Evolutionary conservation across 257 asterid species (phyloP).

Genomic region (Solanum sejunctum): DNA sequence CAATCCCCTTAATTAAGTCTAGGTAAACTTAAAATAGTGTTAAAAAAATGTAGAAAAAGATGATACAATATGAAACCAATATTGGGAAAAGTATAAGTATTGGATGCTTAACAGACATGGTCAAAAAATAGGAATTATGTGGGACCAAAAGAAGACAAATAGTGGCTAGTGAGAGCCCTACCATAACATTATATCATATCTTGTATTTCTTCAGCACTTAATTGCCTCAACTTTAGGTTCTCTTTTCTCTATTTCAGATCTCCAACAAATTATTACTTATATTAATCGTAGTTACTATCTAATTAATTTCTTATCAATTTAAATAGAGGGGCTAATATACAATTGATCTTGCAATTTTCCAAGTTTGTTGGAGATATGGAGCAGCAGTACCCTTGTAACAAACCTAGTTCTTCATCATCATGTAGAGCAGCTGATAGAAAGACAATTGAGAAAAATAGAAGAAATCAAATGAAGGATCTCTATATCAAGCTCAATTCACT

Average conservation of each 20-base stretch:
- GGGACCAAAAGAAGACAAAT: not conserved
- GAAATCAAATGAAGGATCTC: constrained; percentile 58
- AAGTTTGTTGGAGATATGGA: not conserved
- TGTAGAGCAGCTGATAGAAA: constrained; percentile 47
- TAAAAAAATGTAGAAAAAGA: not conserved
- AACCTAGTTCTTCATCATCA: not conserved
- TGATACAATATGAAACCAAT: not conserved
- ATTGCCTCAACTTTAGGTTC: not conserved
- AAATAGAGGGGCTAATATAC: not conserved
- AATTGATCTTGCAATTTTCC: not conserved
- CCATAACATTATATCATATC: not conserved
- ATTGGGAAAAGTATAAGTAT: not conserved
- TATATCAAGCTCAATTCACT: constrained; percentile 40
- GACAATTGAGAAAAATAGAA: constrained; percentile 54
- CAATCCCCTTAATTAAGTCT: not conserved
- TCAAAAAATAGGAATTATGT: not conserved
- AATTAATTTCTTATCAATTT: not conserved
- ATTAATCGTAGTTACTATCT: not conserved
- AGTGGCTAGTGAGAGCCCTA: not conserved
- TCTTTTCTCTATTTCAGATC: not conserved
- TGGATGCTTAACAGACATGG: not conserved
- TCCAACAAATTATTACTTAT: not conserved
- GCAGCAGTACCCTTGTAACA: not conserved
- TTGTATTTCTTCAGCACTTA: not conserved
- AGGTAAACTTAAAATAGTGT: not conserved